A percentile compares a stretch with the other conserved stretches of the same genome.
These are phyloP conservation scores for Colletotrichum limetticola DNA, from an alignment of 2,329 filamentous ascomycete species.

Conservation along the genomic window DNA sequence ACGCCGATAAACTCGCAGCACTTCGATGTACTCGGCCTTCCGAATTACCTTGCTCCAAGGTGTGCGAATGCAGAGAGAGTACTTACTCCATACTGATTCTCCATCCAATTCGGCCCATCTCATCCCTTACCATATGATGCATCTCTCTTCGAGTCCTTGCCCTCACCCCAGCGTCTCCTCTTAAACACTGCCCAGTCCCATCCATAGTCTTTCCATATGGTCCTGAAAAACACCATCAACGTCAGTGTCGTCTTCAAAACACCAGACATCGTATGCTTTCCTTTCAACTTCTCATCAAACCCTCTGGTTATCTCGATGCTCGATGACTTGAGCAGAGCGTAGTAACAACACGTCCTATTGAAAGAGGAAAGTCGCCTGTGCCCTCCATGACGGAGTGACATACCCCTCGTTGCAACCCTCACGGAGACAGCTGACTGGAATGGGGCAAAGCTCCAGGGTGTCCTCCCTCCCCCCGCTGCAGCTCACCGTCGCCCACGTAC, in stretches of 20 bases:
- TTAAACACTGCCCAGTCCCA: not conserved
- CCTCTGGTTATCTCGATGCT: not conserved
- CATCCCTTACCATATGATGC: not conserved
- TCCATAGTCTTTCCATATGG: not conserved
- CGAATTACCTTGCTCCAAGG: not conserved
- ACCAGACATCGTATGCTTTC: not conserved
- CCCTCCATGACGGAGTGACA: not conserved
- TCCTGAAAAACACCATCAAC: not conserved
- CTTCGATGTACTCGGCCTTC: not conserved
- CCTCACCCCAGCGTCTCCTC: not conserved
- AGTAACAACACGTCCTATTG: not conserved
- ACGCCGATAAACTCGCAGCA: not conserved
- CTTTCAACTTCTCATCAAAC: not conserved
- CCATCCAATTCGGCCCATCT: not conserved
- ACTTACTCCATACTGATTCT: not conserved
- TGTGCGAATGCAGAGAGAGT: not conserved
- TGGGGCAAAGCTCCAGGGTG: slow-evolving; percentile 2
- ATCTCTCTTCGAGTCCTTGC: too few species aligned
- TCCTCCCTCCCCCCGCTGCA: not conserved
- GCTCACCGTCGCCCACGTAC: not conserved
- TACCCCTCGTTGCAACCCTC: not conserved
- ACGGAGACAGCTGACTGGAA: slow-evolving; percentile 9
- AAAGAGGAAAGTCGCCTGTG: not conserved
- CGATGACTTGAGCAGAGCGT: not conserved
- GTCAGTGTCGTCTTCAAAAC: not conserved